Conservation (phyloP, 2,329 filamentous ascomycete species). For the Monilinia laxa region DNA sequence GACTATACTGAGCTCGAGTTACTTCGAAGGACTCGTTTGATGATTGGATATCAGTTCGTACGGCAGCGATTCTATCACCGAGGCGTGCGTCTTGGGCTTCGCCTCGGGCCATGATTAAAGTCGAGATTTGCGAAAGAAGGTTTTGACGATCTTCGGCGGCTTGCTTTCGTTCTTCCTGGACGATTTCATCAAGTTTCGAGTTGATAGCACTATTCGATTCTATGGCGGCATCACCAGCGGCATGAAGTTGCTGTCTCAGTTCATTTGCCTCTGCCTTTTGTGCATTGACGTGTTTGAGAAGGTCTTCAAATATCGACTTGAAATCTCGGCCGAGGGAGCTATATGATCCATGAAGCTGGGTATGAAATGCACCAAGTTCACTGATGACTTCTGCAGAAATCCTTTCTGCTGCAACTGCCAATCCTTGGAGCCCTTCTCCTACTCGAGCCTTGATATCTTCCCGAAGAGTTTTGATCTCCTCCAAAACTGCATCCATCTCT, state of each 20-base stretch:
- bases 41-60: slow-evolving; percentile 64
- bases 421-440: slow-evolving; percentile 77
- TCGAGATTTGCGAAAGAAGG: slow-evolving; percentile 73
- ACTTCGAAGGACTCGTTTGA: slow-evolving; percentile 65
- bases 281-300: slow-evolving; percentile 69
- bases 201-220: slow-evolving; percentile 68
- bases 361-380: slow-evolving; percentile 82
- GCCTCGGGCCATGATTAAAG: slow-evolving; percentile 72
- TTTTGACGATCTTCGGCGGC: slow-evolving; percentile 71
- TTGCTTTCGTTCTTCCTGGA: slow-evolving; percentile 74
- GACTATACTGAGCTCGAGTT: slow-evolving; percentile 63
- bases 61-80: slow-evolving; percentile 57
- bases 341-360: slow-evolving; percentile 79
- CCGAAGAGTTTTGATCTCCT: slow-evolving; percentile 86
- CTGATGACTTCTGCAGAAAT: slow-evolving; percentile 87
- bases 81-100: slow-evolving; percentile 72
- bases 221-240: slow-evolving; percentile 66
- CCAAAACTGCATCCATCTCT: slow-evolving; percentile 86
- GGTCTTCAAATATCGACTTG: slow-evolving; percentile 78
- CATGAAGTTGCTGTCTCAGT: slow-evolving; percentile 69
- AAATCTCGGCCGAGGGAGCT: slow-evolving; percentile 81
- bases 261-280: slow-evolving; percentile 76
- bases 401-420: slow-evolving; percentile 79
- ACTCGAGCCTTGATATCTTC: slow-evolving; percentile 86
- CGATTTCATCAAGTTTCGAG: slow-evolving; percentile 62